Evolutionary conservation across 306 rosid species (phyloP).

Genomic region (Oemleria cerasiformis): DNA sequence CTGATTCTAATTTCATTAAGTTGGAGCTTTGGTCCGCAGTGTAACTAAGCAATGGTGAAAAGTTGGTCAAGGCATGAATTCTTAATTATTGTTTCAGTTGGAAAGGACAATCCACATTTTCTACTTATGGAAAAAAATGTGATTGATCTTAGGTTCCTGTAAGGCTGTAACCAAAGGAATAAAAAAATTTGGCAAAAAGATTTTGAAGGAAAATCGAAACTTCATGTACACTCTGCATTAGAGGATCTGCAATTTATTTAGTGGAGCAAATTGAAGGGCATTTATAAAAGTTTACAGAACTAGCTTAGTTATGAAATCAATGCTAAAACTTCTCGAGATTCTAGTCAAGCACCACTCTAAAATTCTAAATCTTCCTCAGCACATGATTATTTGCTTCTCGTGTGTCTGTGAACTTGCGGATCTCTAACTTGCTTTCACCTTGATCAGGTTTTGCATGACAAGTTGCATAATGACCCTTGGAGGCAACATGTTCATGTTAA

Average conservation of each 20-base stretch:
- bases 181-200: not conserved
- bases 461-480: conserved; percentile 87
- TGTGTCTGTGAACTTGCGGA: conserved; percentile 17
- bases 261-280: not conserved
- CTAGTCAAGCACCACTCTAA: not conserved
- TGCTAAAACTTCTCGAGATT: not conserved
- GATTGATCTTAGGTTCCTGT: not conserved
- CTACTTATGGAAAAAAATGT: not conserved
- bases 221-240: not conserved
- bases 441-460: conserved; percentile 74
- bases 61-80: conserved; percentile 2
- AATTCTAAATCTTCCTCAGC: not conserved
- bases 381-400: not conserved
- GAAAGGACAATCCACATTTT: not conserved
- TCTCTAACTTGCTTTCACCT: conserved; percentile 11
- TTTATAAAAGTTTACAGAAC: not conserved
- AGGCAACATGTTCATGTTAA: conserved; percentile 42
- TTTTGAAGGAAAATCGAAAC: not conserved
- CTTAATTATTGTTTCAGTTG: not conserved
- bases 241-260: not conserved
- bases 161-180: not conserved
- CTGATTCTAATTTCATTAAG: not conserved
- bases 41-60: not conserved
- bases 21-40: not conserved
- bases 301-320: not conserved